These are phyloP conservation scores for Lanmaoa pseudosensibilis DNA, from an alignment of 768 basidiomycete species.

Conservation along the genomic window DNA sequence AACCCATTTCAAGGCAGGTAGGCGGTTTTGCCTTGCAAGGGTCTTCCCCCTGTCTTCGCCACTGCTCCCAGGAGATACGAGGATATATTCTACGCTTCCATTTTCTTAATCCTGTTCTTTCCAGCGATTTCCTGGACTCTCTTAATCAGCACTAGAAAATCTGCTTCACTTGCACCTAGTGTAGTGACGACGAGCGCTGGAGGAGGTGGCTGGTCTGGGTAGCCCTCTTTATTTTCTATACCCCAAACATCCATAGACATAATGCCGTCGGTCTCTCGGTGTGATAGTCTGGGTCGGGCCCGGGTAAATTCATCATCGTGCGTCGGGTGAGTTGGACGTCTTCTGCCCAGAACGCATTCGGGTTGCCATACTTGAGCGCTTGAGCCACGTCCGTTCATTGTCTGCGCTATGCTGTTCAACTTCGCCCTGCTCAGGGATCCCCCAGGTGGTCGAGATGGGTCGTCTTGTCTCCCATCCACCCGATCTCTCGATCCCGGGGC, in stretches of 20 bases:
- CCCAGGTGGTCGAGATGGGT: slow-evolving; percentile 41
- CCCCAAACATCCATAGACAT: slow-evolving; percentile 17
- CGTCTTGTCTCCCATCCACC: slow-evolving; percentile 43
- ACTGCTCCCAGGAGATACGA: slow-evolving; percentile 29
- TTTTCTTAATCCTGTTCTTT: slow-evolving; percentile 31
- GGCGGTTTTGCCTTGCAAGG: slow-evolving; percentile 36
- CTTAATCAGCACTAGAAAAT: slow-evolving; percentile 36
- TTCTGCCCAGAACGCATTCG: slow-evolving; percentile 20
- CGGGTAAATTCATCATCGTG: slow-evolving; percentile 21
- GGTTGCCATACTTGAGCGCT: slow-evolving; percentile 34
- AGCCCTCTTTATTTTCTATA: slow-evolving; percentile 2
- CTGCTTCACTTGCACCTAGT: slow-evolving; percentile 29
- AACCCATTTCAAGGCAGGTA: slow-evolving; percentile 47
- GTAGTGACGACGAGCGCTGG: slow-evolving; percentile 45
- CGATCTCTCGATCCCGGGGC: slow-evolving; percentile 27
- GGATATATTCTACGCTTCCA: slow-evolving; percentile 43
- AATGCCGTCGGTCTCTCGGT: background rate
- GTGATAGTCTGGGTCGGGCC: slow-evolving; percentile 1
- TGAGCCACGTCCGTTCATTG: slow-evolving; percentile 30
- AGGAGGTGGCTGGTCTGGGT: slow-evolving; percentile 10
- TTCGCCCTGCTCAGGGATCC: slow-evolving; percentile 20
- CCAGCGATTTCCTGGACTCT: slow-evolving; percentile 36
- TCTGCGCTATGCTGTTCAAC: background rate
- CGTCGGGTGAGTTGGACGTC: slow-evolving; percentile 41
- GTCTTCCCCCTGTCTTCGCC: slow-evolving; percentile 31